Conservation (phyloP, 2,329 filamentous ascomycete genomes). For the Xylariaceae sp. region DNA sequence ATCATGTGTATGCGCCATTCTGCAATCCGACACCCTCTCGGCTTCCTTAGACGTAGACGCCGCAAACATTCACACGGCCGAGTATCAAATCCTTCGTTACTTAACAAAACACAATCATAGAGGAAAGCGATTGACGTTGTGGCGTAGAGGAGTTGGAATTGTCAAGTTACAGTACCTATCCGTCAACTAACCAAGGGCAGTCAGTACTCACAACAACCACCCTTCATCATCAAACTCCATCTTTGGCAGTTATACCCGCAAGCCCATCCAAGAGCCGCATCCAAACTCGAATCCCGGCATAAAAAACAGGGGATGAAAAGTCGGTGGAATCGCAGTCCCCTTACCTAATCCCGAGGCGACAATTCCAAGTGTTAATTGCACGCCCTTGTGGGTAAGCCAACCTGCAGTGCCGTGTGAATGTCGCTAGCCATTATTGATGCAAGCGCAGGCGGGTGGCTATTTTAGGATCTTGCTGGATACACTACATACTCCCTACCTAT, state of each 20-base stretch:
- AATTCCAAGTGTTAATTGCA: no score
- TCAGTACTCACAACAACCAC: neutral
- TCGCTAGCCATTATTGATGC: neutral
- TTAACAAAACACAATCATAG: neutral
- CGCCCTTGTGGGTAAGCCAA: neutral
- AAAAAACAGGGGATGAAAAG: neutral
- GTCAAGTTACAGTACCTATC: neutral
- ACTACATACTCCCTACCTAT: no score
- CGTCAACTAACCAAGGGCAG: neutral
- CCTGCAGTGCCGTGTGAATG: slow-evolving; percentile 8
- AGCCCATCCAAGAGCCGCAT: neutral
- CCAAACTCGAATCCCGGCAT: neutral
- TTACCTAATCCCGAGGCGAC: neutral
- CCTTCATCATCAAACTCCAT: neutral
- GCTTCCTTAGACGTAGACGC: neutral
- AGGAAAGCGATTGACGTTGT: neutral
- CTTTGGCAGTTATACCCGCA: no score
- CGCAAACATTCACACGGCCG: neutral
- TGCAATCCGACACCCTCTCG: neutral
- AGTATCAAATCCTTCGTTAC: neutral
- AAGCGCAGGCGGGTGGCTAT: neutral
- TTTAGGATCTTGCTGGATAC: neutral
- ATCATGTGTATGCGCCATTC: neutral
- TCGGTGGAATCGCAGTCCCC: neutral
- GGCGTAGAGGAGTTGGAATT: no score